A percentile compares a stretch with the other conserved stretches of the same genome.
These are phyloP conservation scores for Epichloe baconii DNA, from an alignment of 2,329 filamentous ascomycete genomes.

Conservation along the genomic window DNA sequence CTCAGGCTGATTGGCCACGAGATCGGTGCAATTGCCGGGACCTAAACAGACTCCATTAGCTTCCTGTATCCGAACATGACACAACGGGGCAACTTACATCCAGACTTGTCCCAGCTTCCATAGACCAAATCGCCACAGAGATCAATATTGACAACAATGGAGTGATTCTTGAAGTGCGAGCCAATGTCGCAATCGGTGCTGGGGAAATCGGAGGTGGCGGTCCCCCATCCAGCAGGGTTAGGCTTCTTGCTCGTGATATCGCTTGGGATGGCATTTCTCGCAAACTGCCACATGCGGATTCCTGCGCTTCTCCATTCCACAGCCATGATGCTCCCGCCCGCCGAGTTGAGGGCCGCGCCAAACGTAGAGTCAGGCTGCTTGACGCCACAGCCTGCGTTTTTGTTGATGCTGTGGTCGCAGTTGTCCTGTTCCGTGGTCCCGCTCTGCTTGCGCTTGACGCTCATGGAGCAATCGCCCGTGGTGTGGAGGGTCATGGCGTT, in stretches of 20 bases:
- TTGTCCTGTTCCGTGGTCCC: constrained; percentile 28
- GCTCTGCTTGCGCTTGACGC: constrained; percentile 39
- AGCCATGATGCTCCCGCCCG: constrained; percentile 45
- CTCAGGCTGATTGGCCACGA: constrained; percentile 42
- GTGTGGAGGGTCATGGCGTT: constrained; percentile 51
- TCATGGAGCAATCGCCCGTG: constrained; percentile 35
- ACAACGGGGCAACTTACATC: constrained; percentile 19
- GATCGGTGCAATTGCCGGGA: constrained; percentile 42
- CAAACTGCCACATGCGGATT: constrained; percentile 52
- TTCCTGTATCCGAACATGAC: neutral
- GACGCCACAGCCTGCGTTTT: constrained; percentile 47
- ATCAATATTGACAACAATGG: constrained; percentile 54
- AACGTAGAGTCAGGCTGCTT: constrained; percentile 28
- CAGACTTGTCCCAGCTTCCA: constrained; percentile 30
- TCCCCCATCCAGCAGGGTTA: constrained; percentile 49
- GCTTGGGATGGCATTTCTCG: constrained; percentile 30
- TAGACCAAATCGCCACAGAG: constrained; percentile 46
- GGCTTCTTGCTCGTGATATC: constrained; percentile 40
- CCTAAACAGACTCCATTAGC: constrained; percentile 19
- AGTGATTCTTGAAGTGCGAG: constrained; percentile 49
- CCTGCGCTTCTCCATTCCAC: constrained; percentile 47
- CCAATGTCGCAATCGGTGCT: constrained; percentile 46
- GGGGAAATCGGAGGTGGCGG: constrained; percentile 51
- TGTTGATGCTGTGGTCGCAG: constrained; percentile 37
- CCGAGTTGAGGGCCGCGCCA: constrained; percentile 37